Base-by-base conservation (phyloP, 345 rosid species). In the Moricandia moricandioides region DNA sequence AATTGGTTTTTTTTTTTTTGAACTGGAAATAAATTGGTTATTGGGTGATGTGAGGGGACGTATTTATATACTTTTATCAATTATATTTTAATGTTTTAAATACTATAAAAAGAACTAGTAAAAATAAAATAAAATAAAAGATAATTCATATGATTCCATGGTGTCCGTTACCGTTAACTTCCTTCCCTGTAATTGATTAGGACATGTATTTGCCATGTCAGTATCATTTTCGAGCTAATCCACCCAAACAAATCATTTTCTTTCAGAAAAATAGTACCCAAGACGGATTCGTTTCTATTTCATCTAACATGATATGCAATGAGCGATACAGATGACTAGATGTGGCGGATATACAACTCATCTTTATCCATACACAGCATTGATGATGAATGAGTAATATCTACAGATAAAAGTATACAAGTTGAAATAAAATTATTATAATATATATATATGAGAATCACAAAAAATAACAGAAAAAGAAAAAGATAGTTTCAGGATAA, bases 381-480 rank as follows among this genome's bases (percentile, higher is more conserved):
- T 69, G 18, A 76, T 76, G 49, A 63, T 43, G 59, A 63, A 69
- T 29, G 30, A 6, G 47, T 40, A 7, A 60, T 62, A 75, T 61
- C 69, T 27, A 13, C 13, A 21, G 69, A 76, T 57, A 55, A 17
- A 54, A 21, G 54, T 56, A 39, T 62, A 69, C 77, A 70, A 49
- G 58, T 65, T 71, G 71, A 63, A 80, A 62, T 33, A 78, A 37
- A 39, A 18, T 75, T 73, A 70, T 29, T 52, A 76, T 31, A 4
- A 56, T 56, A 26, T 21, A 21, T 21, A 21, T 14, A 6, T 10
- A 17, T 30, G 40, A 1, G 57, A 47, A 60, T 77, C 75, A 31
- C 43, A 65, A 66, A 65, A 66, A 78, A 65, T 71, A 65, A 78
- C 45, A 58, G 55, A 54, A 61, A 67, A 39, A 13, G 30, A 70